These are phyloP conservation scores for Candida easanensis DNA, from an alignment of 805 yeast genomes.

Conservation along the genomic window DNA sequence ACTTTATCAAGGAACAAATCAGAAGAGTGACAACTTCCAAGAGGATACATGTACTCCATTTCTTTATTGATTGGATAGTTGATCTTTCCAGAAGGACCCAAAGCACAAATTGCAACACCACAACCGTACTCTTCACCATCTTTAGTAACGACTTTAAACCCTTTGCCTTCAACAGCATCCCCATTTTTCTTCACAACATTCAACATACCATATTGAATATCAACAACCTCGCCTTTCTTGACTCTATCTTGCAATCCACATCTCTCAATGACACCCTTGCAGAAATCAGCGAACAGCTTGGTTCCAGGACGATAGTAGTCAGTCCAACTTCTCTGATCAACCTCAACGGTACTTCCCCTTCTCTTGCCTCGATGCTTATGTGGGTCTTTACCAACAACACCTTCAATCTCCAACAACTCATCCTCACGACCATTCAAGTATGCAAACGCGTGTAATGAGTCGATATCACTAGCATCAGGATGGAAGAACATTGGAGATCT, in stretches of 20 bases:
- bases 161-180: conserved; percentile 27
- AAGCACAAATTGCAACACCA: conserved; percentile 11
- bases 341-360: conserved; percentile 14
- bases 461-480: conserved; percentile 42
- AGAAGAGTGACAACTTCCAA: conserved; percentile 16
- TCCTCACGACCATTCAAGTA: conserved; percentile 30
- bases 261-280: conserved; percentile 33
- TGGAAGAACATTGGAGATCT: conserved; percentile 49
- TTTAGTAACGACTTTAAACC: conserved; percentile 34
- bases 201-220: conserved; percentile 30
- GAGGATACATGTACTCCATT: conserved; percentile 5
- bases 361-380: conserved; percentile 41
- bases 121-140: conserved; percentile 34
- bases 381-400: conserved; percentile 42
- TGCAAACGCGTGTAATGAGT: conserved; percentile 42
- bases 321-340: conserved; percentile 42
- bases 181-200: conserved; percentile 18
- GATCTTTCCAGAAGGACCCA: conserved; percentile 14
- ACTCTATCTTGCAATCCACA: conserved; percentile 33
- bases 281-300: conserved; percentile 36
- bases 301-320: conserved; percentile 46
- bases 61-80: conserved; percentile 11
- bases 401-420: conserved; percentile 39
- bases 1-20: conserved; percentile 9
- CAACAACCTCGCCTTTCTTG: conserved; percentile 33